These are phyloP conservation scores for Scheffersomyces spartinae DNA, from an alignment of 805 yeast genomes.

Conservation along the genomic window DNA sequence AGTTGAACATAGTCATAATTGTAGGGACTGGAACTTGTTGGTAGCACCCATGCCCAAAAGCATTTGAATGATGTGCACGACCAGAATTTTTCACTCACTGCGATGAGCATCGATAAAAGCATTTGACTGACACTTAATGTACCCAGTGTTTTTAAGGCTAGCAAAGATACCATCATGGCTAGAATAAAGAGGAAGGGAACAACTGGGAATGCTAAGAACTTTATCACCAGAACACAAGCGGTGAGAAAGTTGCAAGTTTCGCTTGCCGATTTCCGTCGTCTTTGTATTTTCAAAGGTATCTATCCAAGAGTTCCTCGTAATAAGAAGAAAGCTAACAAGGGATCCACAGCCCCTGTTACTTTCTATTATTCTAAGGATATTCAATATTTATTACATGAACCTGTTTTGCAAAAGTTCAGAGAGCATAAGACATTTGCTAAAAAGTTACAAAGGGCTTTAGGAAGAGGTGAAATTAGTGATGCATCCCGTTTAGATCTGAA, in stretches of 20 bases:
- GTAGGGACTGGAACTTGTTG: no score
- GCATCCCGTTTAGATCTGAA: constrained; percentile 78
- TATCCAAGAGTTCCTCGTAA: constrained; percentile 95
- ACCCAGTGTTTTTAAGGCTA: no score
- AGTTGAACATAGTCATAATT: no score
- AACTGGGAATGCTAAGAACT: constrained; percentile 84
- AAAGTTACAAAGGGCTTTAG: constrained; percentile 79
- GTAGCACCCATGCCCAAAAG: no score
- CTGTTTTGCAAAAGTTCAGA: constrained; percentile 80
- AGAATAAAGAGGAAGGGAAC: constrained; percentile 75
- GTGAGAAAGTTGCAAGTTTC: constrained; percentile 85
- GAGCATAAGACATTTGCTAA: constrained; percentile 92
- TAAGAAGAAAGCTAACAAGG: constrained; percentile 94
- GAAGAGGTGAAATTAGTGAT: constrained; percentile 82
- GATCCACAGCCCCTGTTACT: constrained; percentile 93
- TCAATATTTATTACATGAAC: constrained; percentile 91
- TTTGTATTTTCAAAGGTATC: constrained; percentile 96
- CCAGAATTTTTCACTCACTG: no score
- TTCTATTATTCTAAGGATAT: constrained; percentile 92
- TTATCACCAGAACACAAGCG: constrained; percentile 90
- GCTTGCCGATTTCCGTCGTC: constrained; percentile 89
- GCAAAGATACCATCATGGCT: constrained; percentile 41
- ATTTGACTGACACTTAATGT: no score
- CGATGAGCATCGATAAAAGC: no score
- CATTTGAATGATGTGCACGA: no score